These are phyloP conservation scores for Fragilaria crotonensis DNA, from an alignment of 108 stramenopile genomes.

Conservation along the genomic window DNA sequence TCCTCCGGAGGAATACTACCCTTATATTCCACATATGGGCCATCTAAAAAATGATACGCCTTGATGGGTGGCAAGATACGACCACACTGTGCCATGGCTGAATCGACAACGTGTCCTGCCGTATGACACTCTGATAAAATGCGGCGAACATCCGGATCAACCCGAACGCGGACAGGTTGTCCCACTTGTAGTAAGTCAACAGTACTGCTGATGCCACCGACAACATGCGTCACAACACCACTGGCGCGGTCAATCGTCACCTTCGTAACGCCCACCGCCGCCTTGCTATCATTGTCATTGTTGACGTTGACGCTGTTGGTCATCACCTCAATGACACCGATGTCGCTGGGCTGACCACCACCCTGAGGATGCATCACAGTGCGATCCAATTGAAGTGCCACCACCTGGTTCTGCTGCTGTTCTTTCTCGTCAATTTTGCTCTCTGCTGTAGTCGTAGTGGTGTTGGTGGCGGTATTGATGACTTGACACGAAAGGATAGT, in stretches of 20 bases:
- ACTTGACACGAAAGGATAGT: slow-evolving; percentile 20
- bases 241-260: slow-evolving; percentile 50
- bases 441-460: background rate
- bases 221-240: slow-evolving; percentile 57
- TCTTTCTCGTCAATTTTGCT: slow-evolving; percentile 3
- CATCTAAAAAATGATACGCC: slow-evolving; percentile 83
- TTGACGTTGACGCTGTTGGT: background rate
- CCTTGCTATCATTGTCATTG: background rate
- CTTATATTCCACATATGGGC: slow-evolving; percentile 77
- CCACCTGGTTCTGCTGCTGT: background rate
- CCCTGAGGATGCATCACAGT: slow-evolving; percentile 83
- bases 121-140: slow-evolving; percentile 77
- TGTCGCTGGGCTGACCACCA: slow-evolving; percentile 81
- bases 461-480: slow-evolving; percentile 3
- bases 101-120: slow-evolving; percentile 84
- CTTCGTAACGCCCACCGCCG: slow-evolving; percentile 33
- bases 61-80: slow-evolving; percentile 47
- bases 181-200: slow-evolving; percentile 21
- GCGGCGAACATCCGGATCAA: slow-evolving; percentile 38
- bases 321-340: slow-evolving; percentile 43
- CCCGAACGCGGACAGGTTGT: slow-evolving; percentile 35
- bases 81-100: slow-evolving; percentile 61
- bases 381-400: slow-evolving; percentile 41
- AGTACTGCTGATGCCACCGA: too few relatives aligned
- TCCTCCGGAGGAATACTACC: slow-evolving; percentile 37